Percentiles rank a stretch among this genome's conserved stretches.
phyloP scores from a whole-genome alignment of 2,329 filamentous ascomycete species.

The Pyrenophora graminea region DNA sequence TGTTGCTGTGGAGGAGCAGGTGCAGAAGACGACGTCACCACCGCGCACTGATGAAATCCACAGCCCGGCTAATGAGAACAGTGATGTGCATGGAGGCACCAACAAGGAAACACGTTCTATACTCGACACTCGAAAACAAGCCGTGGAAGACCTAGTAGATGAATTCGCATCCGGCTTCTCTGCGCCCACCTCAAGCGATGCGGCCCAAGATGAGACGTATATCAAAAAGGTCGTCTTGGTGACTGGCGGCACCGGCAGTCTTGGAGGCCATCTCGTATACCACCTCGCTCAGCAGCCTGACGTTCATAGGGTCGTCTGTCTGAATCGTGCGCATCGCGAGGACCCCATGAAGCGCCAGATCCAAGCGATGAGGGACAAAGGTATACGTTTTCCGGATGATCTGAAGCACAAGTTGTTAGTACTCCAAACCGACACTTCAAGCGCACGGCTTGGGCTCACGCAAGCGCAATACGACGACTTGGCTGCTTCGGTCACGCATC shows the following conservation, averaged over 20 bases:
- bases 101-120: no score
- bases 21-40: no score
- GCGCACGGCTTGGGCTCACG: conserved; percentile 54
- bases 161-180: no score
- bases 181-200: neutral
- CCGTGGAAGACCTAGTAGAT: no score
- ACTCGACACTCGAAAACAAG: no score
- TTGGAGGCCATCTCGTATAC: conserved; percentile 45
- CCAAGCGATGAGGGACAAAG: conserved; percentile 30
- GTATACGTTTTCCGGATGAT: conserved; percentile 9
- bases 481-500: conserved; percentile 49
- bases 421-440: conserved; percentile 54
- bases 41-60: no score
- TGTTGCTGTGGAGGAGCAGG: no score
- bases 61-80: no score
- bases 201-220: neutral
- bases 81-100: no score
- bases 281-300: conserved; percentile 29
- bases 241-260: conserved; percentile 47
- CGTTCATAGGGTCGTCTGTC: conserved; percentile 48
- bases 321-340: conserved; percentile 50
- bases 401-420: conserved; percentile 51
- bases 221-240: conserved; percentile 36
- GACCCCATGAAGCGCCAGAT: conserved; percentile 41
- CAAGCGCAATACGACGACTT: conserved; percentile 47